Conservation (phyloP, 495 filamentous ascomycete genomes). For the Neurospora sp. region DNA sequence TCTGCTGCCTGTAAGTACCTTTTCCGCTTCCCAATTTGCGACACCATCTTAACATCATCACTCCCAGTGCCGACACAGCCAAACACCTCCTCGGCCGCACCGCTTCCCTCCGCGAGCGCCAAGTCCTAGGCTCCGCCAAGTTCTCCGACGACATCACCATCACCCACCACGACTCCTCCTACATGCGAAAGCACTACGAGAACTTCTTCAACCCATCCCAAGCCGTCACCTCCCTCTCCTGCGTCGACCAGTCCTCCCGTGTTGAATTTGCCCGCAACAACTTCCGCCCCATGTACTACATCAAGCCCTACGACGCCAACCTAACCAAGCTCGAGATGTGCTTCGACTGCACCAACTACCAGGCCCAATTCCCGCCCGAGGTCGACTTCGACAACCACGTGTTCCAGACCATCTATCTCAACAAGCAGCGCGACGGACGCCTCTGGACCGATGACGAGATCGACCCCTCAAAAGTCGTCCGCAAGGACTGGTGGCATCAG, state of each 20-base stretch:
- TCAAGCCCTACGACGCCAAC: conserved; percentile 54
- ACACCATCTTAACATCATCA: background rate
- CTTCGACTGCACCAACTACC: conserved; percentile 80
- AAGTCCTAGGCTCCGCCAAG: conserved; percentile 61
- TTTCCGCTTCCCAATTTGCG: background rate
- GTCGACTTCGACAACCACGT: conserved; percentile 48
- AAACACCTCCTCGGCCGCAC: conserved; percentile 53
- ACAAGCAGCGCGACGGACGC: conserved; percentile 48
- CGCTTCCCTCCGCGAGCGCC: conserved; percentile 53
- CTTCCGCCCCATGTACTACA: conserved; percentile 78
- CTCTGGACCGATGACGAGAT: conserved; percentile 70
- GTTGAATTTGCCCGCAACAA: conserved; percentile 14
- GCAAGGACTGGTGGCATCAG: conserved; percentile 77
- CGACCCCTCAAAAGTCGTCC: conserved; percentile 56
- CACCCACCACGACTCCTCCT: conserved; percentile 66
- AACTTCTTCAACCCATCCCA: conserved; percentile 45
- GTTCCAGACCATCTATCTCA: conserved; percentile 77
- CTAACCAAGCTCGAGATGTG: conserved; percentile 72
- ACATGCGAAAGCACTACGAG: conserved; percentile 71
- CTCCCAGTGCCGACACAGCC: conserved; percentile 52
- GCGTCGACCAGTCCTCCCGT: conserved; percentile 22
- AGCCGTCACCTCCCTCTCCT: conserved; percentile 14
- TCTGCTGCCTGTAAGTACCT: conserved; percentile 46
- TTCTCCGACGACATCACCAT: conserved; percentile 80
- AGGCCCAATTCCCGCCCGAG: conserved; percentile 61